These are phyloP conservation scores for Zygotorulaspora chibaensis DNA, from an alignment of 805 yeast species.

Conservation along the genomic window DNA sequence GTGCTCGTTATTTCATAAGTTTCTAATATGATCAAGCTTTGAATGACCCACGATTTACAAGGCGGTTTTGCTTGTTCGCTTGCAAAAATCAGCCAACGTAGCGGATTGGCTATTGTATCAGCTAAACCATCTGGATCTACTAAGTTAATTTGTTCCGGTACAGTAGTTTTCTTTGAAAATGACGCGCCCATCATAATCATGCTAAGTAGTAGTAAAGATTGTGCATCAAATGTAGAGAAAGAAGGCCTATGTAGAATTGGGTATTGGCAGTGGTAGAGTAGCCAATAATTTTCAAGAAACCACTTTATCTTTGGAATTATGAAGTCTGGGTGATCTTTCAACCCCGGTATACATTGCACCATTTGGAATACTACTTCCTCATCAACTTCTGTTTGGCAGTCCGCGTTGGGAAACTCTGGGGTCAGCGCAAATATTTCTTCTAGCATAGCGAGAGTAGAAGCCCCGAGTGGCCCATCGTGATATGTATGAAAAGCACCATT, in stretches of 20 bases:
- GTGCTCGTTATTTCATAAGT: constrained; percentile 69
- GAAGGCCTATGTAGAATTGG: constrained; percentile 11
- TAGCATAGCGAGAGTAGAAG: constrained; percentile 6
- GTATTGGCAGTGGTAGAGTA: constrained; percentile 8
- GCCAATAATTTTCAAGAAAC: constrained; percentile 12
- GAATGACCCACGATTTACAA: constrained; percentile 41
- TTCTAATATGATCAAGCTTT: constrained; percentile 62
- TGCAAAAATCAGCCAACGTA: constrained; percentile 11
- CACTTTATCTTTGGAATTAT: constrained; percentile 3
- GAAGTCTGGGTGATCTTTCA: constrained; percentile 7
- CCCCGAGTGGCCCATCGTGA: constrained; percentile 7
- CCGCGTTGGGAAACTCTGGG: constrained; percentile 9
- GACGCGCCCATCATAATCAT: constrained; percentile 12
- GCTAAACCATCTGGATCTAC: constrained; percentile 10
- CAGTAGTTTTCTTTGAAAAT: constrained; percentile 5
- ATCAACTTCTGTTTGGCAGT: constrained; percentile 9
- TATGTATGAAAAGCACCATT: constrained; percentile 8
- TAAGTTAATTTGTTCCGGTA: constrained; percentile 1
- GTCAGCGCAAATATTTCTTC: constrained; percentile 10
- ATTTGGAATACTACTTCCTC: constrained; percentile 5
- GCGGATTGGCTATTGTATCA: constrained; percentile 7
- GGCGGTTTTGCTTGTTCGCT: constrained; percentile 12
- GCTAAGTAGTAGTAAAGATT: constrained; percentile 5
- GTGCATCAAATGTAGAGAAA: constrained; percentile 8
- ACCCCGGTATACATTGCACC: constrained; percentile 4